A percentile compares a stretch with the other conserved stretches of the same genome.
These are phyloP conservation scores for Tetrapisispora fleetii DNA, from an alignment of 805 yeast species.

Conservation along the genomic window DNA sequence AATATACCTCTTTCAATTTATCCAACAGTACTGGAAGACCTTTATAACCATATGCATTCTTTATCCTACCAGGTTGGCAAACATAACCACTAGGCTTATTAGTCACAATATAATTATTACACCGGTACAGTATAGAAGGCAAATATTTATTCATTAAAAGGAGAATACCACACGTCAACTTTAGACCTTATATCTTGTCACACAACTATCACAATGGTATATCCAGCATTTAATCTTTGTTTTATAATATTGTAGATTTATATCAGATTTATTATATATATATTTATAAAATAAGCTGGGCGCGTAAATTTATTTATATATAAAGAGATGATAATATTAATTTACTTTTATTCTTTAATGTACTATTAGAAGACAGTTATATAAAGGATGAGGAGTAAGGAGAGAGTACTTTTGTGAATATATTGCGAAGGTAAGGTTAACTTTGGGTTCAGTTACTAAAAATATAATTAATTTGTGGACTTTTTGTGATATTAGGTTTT, in stretches of 20 bases:
- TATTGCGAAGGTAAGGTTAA: not conserved
- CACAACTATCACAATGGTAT: too few species aligned
- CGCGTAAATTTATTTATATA: slow-evolving; percentile 1
- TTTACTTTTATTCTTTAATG: too few species aligned
- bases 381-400: too few species aligned
- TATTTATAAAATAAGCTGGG: not conserved
- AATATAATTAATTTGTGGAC: too few species aligned
- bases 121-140: slow-evolving; percentile 8
- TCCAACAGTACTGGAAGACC: slow-evolving; percentile 13
- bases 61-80: slow-evolving; percentile 25
- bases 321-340: not conserved
- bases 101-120: slow-evolving; percentile 22
- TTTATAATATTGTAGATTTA: too few species aligned
- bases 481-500: too few species aligned
- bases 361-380: too few species aligned
- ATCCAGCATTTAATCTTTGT: too few species aligned
- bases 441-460: too few species aligned
- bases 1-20: slow-evolving; percentile 7
- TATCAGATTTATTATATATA: too few species aligned
- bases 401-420: not conserved
- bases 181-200: too few species aligned
- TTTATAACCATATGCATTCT: not conserved
- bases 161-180: not conserved
- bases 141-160: not conserved
- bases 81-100: slow-evolving; percentile 32